Base-by-base conservation (phyloP, 2,329 filamentous ascomycete species). In the Phyllosticta ampelicida region DNA sequence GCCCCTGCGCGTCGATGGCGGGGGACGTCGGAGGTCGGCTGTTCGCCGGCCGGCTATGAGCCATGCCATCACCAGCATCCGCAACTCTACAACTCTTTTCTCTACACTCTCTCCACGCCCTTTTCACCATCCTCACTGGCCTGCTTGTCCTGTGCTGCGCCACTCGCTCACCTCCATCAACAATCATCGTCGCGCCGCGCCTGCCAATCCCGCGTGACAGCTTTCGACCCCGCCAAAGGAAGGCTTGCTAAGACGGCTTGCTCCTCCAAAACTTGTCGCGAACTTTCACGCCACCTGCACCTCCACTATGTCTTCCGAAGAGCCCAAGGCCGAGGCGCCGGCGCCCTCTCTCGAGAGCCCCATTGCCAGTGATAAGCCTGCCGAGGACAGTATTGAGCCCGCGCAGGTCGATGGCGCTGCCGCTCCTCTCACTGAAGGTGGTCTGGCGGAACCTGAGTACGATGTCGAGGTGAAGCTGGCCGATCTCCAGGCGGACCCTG, bases 381-480 rank as follows among this genome's bases (percentile, higher is more conserved):
- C 53, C 53, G 51, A 51, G n/a, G 53, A 56, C 19, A 60, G 58
- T 9, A n/a, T 59, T 36, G 61, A 18, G 11, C 23, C 44, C 9
- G 65, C 67, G 1, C 74, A 78, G 63, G 64, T 69, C 20, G 80
- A 82, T 66, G 80, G 79, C 59, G 73, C 75, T 66, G 80, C 79
- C 59, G 73, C 75, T 13, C 66, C 67, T n/a, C 68, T 66, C 48
- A 69, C 67, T 54, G 69, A 73, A 61, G 69, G 67, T 28, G 68
- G 74, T 9, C 75, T 85, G 10, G 74, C 82, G 20, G 89, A 96
- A 71, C 84, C 85, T 3, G 85, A 87, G 60, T 95, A 87, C 73
- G 87, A 94, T 64, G 92, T 99, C 64, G 87, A 96, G 68, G 89
- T 99, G 65, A 94, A 92, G 73, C 82, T 97, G 60, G 91, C 86